Conservation (phyloP, 495 filamentous ascomycete species). For the Aspergillus indologenus region DNA sequence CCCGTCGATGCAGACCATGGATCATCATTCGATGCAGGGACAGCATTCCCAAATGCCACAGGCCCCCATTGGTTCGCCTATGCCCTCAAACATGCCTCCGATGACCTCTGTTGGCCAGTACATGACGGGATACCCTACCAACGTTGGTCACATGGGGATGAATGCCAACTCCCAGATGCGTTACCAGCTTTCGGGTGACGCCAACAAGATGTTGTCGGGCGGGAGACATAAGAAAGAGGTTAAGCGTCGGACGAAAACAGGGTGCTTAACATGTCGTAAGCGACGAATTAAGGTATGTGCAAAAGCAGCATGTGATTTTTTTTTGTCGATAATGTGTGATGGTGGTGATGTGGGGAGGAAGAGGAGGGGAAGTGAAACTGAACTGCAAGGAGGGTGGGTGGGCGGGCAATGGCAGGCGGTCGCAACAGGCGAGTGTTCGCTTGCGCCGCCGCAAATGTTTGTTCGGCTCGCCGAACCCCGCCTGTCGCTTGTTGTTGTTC, state of each 20-base stretch:
- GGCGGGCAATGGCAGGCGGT: slow-evolving; percentile 17
- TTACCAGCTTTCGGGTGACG: slow-evolving; percentile 39
- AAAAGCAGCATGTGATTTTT: slow-evolving; percentile 1
- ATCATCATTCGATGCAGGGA: slow-evolving; percentile 28
- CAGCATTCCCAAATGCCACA: slow-evolving; percentile 40
- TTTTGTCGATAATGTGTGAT: neutral
- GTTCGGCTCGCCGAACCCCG: slow-evolving; percentile 33
- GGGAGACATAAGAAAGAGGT: slow-evolving; percentile 97
- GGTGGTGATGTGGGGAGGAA: slow-evolving; percentile 4
- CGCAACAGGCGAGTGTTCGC: slow-evolving; percentile 32
- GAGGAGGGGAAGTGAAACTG: too few species aligned
- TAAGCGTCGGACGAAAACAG: slow-evolving; percentile 96
- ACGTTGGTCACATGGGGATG: slow-evolving; percentile 35
- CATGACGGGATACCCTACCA: slow-evolving; percentile 42
- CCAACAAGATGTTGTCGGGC: slow-evolving; percentile 67
- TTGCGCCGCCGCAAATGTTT: slow-evolving; percentile 31
- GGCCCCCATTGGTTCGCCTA: slow-evolving; percentile 44
- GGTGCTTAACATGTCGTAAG: slow-evolving; percentile 95
- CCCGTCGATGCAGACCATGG: slow-evolving; percentile 22
- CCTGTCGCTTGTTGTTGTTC: slow-evolving; percentile 24
- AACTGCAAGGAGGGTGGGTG: slow-evolving; percentile 13
- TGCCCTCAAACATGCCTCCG: slow-evolving; percentile 43
- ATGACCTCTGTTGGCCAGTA: slow-evolving; percentile 47
- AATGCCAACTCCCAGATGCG: slow-evolving; percentile 41
- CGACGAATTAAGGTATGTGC: slow-evolving; percentile 93